phyloP scores from a whole-genome alignment of 2,329 filamentous ascomycete genomes.

The Domatiomyces globalis region DNA sequence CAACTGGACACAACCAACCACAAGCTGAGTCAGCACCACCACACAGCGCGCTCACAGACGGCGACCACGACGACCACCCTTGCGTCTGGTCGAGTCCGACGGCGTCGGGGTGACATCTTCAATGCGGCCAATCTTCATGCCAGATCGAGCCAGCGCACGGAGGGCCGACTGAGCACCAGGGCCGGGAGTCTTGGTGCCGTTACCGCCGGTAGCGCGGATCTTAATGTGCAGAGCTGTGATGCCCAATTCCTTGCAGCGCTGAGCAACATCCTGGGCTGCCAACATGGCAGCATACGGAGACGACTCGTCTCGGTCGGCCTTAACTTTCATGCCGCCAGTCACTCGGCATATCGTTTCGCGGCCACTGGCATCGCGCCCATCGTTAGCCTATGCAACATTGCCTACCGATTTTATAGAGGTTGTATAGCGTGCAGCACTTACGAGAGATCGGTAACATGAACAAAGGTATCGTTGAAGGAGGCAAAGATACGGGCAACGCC shows the following conservation, averaged over 20 bases:
- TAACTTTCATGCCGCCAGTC: slow-evolving; percentile 99
- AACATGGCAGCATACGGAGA: slow-evolving; percentile 99
- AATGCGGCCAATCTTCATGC: slow-evolving; percentile 99
- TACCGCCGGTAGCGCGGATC: slow-evolving; percentile 99
- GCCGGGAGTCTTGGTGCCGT: slow-evolving; percentile 99
- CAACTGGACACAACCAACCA: not conserved
- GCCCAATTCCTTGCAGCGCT: slow-evolving; percentile 72
- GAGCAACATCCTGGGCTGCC: slow-evolving; percentile 93
- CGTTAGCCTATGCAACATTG: slow-evolving; percentile 44
- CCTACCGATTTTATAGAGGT: slow-evolving; percentile 20
- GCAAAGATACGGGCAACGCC: slow-evolving; percentile 97
- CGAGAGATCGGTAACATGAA: slow-evolving; percentile 99
- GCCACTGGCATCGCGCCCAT: slow-evolving; percentile 65
- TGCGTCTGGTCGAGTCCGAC: slow-evolving; percentile 97
- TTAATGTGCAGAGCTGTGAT: slow-evolving; percentile 99
- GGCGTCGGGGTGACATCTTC: slow-evolving; percentile 99
- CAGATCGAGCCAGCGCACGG: slow-evolving; percentile 93
- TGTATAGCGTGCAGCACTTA: slow-evolving; percentile 36
- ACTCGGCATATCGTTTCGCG: slow-evolving; percentile 99
- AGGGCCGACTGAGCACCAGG: slow-evolving; percentile 98
- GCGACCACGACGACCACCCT: slow-evolving; percentile 99
- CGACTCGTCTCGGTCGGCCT: slow-evolving; percentile 99
- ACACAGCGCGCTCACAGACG: slow-evolving; percentile 64
- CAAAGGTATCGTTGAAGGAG: slow-evolving; percentile 86
- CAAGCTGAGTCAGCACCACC: not conserved